A percentile compares a stretch with the other conserved stretches of the same genome.
These are phyloP conservation scores for Leptographium galeiforme DNA, from an alignment of 2,329 filamentous ascomycete species.

Conservation along the genomic window DNA sequence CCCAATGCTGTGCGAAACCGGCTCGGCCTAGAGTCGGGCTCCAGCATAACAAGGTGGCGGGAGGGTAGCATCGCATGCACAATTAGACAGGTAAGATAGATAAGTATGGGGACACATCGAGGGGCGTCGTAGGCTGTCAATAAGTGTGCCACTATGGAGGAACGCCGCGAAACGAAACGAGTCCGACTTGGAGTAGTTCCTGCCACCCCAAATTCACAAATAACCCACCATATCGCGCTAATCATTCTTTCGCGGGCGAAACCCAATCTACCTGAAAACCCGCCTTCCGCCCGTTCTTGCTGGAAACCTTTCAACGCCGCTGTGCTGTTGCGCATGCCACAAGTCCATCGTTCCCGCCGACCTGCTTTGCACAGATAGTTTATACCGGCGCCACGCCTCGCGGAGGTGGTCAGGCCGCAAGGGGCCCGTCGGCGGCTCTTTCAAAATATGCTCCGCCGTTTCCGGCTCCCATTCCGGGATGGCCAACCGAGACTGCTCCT, in stretches of 20 bases:
- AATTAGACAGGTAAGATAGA: neutral
- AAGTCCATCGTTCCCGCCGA: slow-evolving; percentile 46
- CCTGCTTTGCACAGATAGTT: slow-evolving; percentile 46
- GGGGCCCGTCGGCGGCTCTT: slow-evolving; percentile 35
- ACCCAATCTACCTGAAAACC: slow-evolving; percentile 27
- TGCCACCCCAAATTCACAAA: too few relatives aligned
- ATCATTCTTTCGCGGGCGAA: neutral
- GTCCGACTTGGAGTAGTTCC: too few relatives aligned
- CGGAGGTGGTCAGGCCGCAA: slow-evolving; percentile 62
- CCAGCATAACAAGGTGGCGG: neutral
- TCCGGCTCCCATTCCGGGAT: slow-evolving; percentile 14
- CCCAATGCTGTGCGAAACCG: neutral
- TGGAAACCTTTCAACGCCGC: slow-evolving; percentile 46
- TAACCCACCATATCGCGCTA: too few relatives aligned
- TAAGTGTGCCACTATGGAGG: too few relatives aligned
- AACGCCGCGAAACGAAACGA: too few relatives aligned
- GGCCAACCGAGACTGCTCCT: slow-evolving; percentile 18
- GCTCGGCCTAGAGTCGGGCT: neutral
- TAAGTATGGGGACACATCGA: too few relatives aligned
- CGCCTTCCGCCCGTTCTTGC: slow-evolving; percentile 35
- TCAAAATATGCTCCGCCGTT: slow-evolving; percentile 19
- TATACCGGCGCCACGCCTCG: slow-evolving; percentile 59
- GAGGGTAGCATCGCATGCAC: neutral
- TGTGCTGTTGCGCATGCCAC: slow-evolving; percentile 48
- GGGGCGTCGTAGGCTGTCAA: too few relatives aligned